Base-by-base conservation (phyloP, 176 grass and related monocot genomes). In the Oryza rufipogon region DNA sequence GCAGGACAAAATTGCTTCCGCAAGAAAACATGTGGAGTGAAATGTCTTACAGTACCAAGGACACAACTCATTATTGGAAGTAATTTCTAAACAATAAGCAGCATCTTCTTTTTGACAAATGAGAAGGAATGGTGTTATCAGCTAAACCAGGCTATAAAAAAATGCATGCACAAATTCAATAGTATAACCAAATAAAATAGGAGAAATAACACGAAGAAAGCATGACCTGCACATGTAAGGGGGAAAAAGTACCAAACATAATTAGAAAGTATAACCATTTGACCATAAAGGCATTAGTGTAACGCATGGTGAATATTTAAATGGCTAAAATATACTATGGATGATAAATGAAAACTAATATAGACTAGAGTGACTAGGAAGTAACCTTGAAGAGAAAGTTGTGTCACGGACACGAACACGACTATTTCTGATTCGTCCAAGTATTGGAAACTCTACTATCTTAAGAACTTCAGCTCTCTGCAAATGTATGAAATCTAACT, bases 401-500 rank as follows among this genome's bases (percentile, higher is more conserved):
- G 93, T 80, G 86, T 95, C 96, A 85, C 93, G 91, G 58, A 98
- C 78, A 58, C 96, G 92, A 36, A 95, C 91, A 11, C 96, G 91
- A 78, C 93, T 95, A 60, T 95, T 98, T 93, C 91, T 93, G 44
- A 95, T 95, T 60, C 93, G 93, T 46, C 96, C 93, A 90, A 98
- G 93, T 81, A 92, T 87, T 54, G 93, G 96, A 87, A 98, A 98
- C 73, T 92, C 96, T 4, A n/a, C 71, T 87, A 98, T 93, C 71
- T 98, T 98, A 49, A 98, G 96, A 83, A 90, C 96, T 85, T 92
- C 91, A 89, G 96, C 96, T 91, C 96, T 98, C 96, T 98, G 82
- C 58, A 87, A 79, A 81, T 87, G 44, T 77, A 71, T 19, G 22
- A 45, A 60, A 82, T 25, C 80, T 86, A 56, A 45, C 58, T 56